These are phyloP conservation scores for Torulaspora maleeae DNA, from an alignment of 805 yeast species.

Conservation along the genomic window DNA sequence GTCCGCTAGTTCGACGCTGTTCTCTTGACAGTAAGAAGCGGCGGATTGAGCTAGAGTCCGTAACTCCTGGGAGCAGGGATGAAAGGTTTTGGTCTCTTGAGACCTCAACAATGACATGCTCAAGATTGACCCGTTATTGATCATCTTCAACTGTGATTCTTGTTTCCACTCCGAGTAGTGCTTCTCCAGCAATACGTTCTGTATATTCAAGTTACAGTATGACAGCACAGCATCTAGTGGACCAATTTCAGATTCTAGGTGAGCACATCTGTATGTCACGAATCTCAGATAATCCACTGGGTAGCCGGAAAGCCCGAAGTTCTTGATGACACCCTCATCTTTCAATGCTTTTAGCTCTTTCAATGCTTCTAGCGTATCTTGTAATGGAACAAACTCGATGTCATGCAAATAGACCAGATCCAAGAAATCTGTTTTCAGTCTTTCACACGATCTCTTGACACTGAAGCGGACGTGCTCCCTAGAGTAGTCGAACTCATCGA, in stretches of 20 bases:
- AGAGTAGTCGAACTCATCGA: constrained; percentile 71
- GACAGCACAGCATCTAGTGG: constrained; percentile 71
- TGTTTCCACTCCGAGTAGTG: constrained; percentile 46
- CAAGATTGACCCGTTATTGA: constrained; percentile 81
- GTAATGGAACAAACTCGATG: constrained; percentile 67
- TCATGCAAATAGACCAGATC: constrained; percentile 88
- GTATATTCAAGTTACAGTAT: constrained; percentile 78
- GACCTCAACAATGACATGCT: constrained; percentile 82
- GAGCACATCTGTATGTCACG: constrained; percentile 42
- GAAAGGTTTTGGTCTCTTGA: constrained; percentile 64
- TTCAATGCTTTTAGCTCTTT: constrained; percentile 55
- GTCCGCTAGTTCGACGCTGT: constrained; percentile 68
- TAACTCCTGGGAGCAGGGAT: constrained; percentile 66
- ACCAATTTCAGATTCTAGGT: constrained; percentile 44
- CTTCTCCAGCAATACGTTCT: constrained; percentile 53
- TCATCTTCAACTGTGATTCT: constrained; percentile 50
- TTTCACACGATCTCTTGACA: constrained; percentile 58
- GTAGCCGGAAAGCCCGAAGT: constrained; percentile 82
- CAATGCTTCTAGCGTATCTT: constrained; percentile 57
- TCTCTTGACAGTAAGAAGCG: constrained; percentile 40
- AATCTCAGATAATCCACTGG: constrained; percentile 66
- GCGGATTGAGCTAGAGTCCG: constrained; percentile 43
- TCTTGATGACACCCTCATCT: constrained; percentile 53
- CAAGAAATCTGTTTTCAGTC: constrained; percentile 63
- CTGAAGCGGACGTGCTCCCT: constrained; percentile 55